phyloP scores from a whole-genome alignment of 805 yeast genomes.

The Lipomyces spencermartinsiae region DNA sequence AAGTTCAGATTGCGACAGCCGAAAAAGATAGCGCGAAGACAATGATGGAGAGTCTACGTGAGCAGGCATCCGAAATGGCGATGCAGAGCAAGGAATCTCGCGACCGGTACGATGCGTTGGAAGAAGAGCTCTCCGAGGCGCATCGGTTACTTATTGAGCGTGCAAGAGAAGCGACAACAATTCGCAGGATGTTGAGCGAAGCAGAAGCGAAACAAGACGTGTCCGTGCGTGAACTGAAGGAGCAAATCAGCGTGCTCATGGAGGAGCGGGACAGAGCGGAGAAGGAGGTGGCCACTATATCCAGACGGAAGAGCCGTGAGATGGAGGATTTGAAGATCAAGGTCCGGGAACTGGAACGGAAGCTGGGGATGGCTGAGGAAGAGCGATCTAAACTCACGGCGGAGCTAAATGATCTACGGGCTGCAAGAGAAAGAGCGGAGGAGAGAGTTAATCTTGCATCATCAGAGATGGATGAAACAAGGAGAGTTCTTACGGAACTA shows the following conservation, averaged over 20 bases:
- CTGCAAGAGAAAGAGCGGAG: slow-evolving; percentile 41
- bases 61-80: slow-evolving; percentile 73
- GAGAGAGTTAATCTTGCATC: slow-evolving; percentile 38
- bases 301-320: slow-evolving; percentile 68
- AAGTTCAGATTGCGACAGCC: slow-evolving; percentile 44
- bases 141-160: slow-evolving; percentile 78
- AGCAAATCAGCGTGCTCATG: slow-evolving; percentile 55
- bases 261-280: slow-evolving; percentile 72
- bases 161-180: slow-evolving; percentile 74
- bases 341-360: slow-evolving; percentile 50
- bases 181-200: slow-evolving; percentile 72
- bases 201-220: slow-evolving; percentile 63
- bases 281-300: slow-evolving; percentile 54
- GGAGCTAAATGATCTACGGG: slow-evolving; percentile 37
- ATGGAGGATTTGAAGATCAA: slow-evolving; percentile 64
- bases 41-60: slow-evolving; percentile 57
- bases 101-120: slow-evolving; percentile 66
- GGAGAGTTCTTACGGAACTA: slow-evolving; percentile 37
- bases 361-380: slow-evolving; percentile 38
- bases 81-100: slow-evolving; percentile 72
- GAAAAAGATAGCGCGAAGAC: slow-evolving; percentile 49
- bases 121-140: slow-evolving; percentile 82
- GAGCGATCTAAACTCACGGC: slow-evolving; percentile 35
- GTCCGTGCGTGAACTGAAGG: slow-evolving; percentile 61
- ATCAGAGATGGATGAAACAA: slow-evolving; percentile 44